Conservation (phyloP, 805 yeast genomes). For the Cephaloascus fragrans region DNA sequence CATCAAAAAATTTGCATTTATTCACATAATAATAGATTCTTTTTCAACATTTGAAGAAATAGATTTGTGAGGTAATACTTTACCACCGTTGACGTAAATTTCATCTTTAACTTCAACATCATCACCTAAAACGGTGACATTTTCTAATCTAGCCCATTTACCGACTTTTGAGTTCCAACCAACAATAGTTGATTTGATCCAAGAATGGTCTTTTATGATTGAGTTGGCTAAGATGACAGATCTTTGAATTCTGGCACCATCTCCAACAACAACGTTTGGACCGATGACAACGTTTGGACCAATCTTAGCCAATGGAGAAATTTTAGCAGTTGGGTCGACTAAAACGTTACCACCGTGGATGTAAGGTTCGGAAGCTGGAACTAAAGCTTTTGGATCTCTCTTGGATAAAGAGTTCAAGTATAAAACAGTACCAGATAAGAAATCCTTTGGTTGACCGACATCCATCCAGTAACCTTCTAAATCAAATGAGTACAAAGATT, state of each 20-base stretch:
- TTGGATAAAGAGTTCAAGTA: constrained; percentile 82
- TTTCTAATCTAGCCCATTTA: constrained; percentile 98
- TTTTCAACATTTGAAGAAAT: constrained; percentile 94
- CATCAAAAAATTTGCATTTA: too few species aligned
- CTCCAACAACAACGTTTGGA: constrained; percentile 92
- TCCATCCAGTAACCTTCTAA: constrained; percentile 99
- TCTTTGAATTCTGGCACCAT: constrained; percentile 97
- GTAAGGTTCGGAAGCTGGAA: constrained; percentile 50
- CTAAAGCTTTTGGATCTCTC: constrained; percentile 64
- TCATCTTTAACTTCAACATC: constrained; percentile 98
- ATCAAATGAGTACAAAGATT: constrained; percentile 87
- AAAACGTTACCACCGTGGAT: constrained; percentile 88
- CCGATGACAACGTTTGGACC: constrained; percentile 99
- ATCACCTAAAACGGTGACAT: constrained; percentile 96
- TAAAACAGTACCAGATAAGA: constrained; percentile 89
- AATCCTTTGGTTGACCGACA: constrained; percentile 99
- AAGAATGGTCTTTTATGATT: constrained; percentile 90
- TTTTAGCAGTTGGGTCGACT: constrained; percentile 91
- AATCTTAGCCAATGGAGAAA: constrained; percentile 85
- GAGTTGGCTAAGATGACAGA: constrained; percentile 90
- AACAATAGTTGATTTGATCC: constrained; percentile 94
- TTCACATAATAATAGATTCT: constrained; percentile 97
- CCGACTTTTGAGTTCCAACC: constrained; percentile 99
- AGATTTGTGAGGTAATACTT: constrained; percentile 96
- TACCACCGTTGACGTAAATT: constrained; percentile 98